phyloP scores from a whole-genome alignment of 306 rosid genomes.

The Fragaria ananassa region DNA sequence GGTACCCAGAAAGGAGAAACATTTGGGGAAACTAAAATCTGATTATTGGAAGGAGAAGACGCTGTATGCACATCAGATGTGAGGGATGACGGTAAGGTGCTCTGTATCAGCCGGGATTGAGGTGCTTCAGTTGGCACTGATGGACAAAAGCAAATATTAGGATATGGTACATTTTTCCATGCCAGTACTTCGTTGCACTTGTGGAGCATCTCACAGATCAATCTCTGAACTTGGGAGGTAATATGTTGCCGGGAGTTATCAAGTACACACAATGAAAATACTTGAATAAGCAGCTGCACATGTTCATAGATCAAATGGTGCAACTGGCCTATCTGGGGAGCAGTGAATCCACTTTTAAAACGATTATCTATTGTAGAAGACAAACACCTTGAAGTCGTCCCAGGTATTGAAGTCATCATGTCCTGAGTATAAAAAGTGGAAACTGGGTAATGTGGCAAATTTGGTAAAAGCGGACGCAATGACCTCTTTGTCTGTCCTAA shows the following conservation, averaged over 20 bases:
- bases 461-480: slow-evolving; percentile 78
- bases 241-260: slow-evolving; percentile 73
- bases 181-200: slow-evolving; percentile 57
- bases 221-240: slow-evolving; percentile 75
- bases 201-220: slow-evolving; percentile 74
- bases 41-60: slow-evolving; percentile 41
- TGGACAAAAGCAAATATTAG: slow-evolving; percentile 64
- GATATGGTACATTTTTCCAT: slow-evolving; percentile 63
- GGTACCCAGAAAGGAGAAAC: slow-evolving; percentile 52
- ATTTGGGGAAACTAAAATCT: slow-evolving; percentile 25
- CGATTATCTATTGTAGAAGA: slow-evolving; percentile 48
- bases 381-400: slow-evolving; percentile 33
- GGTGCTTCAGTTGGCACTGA: slow-evolving; percentile 47
- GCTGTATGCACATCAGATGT: slow-evolving; percentile 28
- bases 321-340: slow-evolving; percentile 76
- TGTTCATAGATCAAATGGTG: slow-evolving; percentile 82
- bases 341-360: slow-evolving; percentile 73
- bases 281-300: slow-evolving; percentile 90
- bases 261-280: slow-evolving; percentile 66
- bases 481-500: slow-evolving; percentile 60
- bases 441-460: slow-evolving; percentile 45
- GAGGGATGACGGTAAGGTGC: slow-evolving; percentile 35
- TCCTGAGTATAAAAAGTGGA: slow-evolving; percentile 33
- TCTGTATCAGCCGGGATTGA: slow-evolving; percentile 34
- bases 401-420: slow-evolving; percentile 48